Conservation (phyloP, 2,329 filamentous ascomycete species). For the Cercospora berteroae region DNA sequence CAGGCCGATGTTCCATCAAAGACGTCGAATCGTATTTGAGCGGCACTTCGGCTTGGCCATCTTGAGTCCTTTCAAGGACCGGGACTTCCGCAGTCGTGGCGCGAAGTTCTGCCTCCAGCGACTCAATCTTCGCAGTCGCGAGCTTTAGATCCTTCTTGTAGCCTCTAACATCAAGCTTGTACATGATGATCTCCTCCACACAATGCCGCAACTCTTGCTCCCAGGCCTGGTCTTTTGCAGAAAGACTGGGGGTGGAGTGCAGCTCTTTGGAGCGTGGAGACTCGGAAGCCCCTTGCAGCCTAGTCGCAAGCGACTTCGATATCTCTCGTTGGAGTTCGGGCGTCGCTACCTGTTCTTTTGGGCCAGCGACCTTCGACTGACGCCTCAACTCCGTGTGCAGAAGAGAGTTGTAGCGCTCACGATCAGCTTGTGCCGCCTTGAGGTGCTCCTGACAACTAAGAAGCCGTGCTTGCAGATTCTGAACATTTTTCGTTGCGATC, state of each 20-base stretch:
- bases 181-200: constrained; percentile 49
- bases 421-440: constrained; percentile 33
- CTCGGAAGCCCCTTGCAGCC: not conserved
- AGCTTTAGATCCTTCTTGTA: constrained; percentile 44
- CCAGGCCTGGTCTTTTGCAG: constrained; percentile 26
- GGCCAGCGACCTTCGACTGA: constrained; percentile 31
- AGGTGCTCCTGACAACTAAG: constrained; percentile 3
- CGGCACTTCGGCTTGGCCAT: not conserved
- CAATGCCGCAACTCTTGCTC: constrained; percentile 31
- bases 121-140: constrained; percentile 34
- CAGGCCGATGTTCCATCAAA: not conserved
- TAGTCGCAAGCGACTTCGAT: not conserved
- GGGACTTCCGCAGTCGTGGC: constrained; percentile 20
- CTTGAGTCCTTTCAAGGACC: not conserved
- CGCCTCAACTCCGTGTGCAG: constrained; percentile 44
- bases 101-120: constrained; percentile 23
- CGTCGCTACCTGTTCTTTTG: constrained; percentile 13
- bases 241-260: not conserved
- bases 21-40: not conserved
- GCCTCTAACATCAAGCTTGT: constrained; percentile 50
- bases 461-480: not conserved
- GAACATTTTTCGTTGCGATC: not conserved
- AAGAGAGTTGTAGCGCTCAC: constrained; percentile 43
- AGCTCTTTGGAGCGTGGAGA: not conserved
- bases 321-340: constrained; percentile 24